Evolutionary conservation across 768 basidiomycete genomes (phyloP).

Genomic region (Termitomyces sp.): DNA sequence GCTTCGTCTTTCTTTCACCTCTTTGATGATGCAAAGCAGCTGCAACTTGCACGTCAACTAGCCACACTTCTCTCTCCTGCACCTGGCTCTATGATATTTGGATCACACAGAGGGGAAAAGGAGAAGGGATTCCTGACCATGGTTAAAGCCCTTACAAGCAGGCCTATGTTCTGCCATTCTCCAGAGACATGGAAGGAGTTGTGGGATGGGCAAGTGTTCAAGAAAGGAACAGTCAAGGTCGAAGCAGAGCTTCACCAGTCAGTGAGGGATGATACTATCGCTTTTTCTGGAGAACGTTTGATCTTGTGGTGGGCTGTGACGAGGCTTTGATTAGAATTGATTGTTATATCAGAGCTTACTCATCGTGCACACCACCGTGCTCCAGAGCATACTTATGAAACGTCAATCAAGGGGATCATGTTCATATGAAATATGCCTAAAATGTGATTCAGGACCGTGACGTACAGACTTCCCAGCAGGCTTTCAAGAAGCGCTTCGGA

Average conservation of each 20-base stretch:
- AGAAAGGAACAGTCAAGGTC: conserved; percentile 13
- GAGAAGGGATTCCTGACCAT: conserved; percentile 20
- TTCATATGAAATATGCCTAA: conserved; percentile 1
- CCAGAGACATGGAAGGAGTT: conserved; percentile 23
- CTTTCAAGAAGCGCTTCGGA: too few relatives aligned
- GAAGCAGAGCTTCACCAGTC: conserved; percentile 2
- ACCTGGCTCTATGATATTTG: conserved; percentile 42
- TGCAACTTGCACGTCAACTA: conserved; percentile 32
- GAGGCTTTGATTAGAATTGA: neutral
- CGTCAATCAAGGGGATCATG: neutral
- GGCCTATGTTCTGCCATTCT: conserved; percentile 27
- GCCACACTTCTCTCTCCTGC: conserved; percentile 33
- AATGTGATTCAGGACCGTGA: neutral
- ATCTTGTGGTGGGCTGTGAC: conserved; percentile 11
- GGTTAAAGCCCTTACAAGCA: conserved; percentile 4
- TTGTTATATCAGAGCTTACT: neutral
- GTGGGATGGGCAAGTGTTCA: conserved; percentile 27
- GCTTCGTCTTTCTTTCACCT: conserved; percentile 49
- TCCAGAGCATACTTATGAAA: neutral
- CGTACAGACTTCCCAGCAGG: neutral
- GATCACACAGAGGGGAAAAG: conserved; percentile 23
- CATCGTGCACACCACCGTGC: neutral
- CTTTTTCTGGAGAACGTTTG: neutral
- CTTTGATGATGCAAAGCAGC: conserved; percentile 34
- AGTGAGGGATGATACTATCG: neutral